phyloP scores from a whole-genome alignment of 257 asterid species.

The Eustoma russellianum region DNA sequence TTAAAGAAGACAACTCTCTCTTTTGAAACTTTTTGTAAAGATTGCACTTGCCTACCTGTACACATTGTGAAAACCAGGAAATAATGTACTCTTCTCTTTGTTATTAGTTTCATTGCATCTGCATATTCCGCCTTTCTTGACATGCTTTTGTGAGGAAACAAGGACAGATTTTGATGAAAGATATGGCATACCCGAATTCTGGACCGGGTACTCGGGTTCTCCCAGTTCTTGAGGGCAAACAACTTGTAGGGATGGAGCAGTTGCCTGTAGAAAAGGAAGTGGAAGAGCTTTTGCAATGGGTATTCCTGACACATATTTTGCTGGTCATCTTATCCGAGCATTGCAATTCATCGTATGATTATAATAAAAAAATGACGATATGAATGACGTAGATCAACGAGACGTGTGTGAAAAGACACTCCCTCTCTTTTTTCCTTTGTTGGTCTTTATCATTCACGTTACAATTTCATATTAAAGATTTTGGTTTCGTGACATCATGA shows the following conservation, averaged over 20 bases:
- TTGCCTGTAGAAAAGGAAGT: conserved; percentile 11
- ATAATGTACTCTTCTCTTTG: background rate
- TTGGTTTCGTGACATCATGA: too few species aligned
- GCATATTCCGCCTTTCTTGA: background rate
- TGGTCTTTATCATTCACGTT: too few species aligned
- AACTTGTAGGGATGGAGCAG: conserved; percentile 1
- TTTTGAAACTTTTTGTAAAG: background rate
- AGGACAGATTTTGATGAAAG: background rate
- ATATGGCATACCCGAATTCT: conserved; percentile 3
- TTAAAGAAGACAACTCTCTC: background rate
- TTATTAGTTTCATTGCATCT: background rate
- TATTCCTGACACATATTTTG: background rate
- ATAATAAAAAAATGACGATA: too few species aligned
- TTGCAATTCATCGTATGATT: too few species aligned
- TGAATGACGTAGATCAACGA: too few species aligned
- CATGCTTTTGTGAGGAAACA: background rate
- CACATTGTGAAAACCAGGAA: conserved; percentile 4
- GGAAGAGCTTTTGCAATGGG: conserved; percentile 13
- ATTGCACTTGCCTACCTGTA: background rate
- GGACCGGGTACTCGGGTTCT: background rate
- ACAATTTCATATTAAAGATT: too few species aligned
- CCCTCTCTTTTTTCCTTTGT: too few species aligned
- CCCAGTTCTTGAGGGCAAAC: conserved; percentile 1
- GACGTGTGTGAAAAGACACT: too few species aligned
- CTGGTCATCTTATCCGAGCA: too few species aligned